Percentiles rank a stretch among this genome's conserved stretches.
These are phyloP conservation scores for Albizia julibrissin DNA, from an alignment of 306 rosid genomes.

Conservation along the genomic window DNA sequence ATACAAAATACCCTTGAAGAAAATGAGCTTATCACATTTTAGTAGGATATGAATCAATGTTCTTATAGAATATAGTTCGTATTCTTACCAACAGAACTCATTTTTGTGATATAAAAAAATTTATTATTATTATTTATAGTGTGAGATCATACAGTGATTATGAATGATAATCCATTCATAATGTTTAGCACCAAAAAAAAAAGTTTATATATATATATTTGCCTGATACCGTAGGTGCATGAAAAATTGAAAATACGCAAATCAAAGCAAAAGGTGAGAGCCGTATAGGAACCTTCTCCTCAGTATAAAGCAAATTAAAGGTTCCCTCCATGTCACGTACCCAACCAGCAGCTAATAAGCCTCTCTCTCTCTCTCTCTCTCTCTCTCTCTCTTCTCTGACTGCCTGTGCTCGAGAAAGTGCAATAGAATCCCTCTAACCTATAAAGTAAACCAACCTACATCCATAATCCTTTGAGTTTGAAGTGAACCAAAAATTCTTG, in stretches of 20 bases:
- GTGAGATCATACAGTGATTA: neutral
- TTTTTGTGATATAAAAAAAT: too few species aligned
- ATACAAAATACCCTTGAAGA: neutral
- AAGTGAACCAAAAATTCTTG: constrained; percentile 36
- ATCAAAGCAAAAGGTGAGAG: constrained; percentile 50
- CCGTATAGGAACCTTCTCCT: constrained; percentile 48
- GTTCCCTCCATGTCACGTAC: constrained; percentile 55
- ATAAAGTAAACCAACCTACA: constrained; percentile 56
- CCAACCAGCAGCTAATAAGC: constrained; percentile 44
- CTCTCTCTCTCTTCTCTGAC: constrained; percentile 19
- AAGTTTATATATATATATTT: neutral
- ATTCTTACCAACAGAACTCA: neutral
- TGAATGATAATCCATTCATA: neutral
- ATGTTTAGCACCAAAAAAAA: too few species aligned
- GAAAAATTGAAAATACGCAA: constrained; percentile 68
- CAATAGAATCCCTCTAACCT: constrained; percentile 53
- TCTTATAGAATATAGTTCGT: neutral
- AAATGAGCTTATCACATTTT: neutral
- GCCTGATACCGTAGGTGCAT: constrained; percentile 40
- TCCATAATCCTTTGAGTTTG: constrained; percentile 35
- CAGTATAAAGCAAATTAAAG: constrained; percentile 57
- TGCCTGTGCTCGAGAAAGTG: constrained; percentile 43
- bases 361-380: neutral
- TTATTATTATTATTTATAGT: neutral
- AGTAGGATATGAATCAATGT: neutral